Evolutionary conservation across 352 stramenopile species (phyloP), one percentile per base, ranked within the genome.

Genomic region (Globisporangium emineosum): DNA sequence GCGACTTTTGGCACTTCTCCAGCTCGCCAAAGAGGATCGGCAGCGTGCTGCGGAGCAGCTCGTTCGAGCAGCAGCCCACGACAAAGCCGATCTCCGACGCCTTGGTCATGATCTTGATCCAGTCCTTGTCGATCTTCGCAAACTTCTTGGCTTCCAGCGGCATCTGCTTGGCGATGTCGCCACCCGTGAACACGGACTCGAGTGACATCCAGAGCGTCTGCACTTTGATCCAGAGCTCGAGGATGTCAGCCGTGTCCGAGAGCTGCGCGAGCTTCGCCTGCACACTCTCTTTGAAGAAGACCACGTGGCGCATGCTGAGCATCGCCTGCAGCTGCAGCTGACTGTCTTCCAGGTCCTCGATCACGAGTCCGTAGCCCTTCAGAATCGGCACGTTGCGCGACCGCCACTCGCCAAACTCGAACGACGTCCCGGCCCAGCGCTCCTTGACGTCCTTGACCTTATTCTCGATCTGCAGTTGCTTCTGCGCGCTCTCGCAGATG

Each of bases 101-200:
- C 69, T 90, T 89, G 6, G 68, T 73, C 91, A 97, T 97, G 50
- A 96, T 71, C 67, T 96, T 96, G 40, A 90, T 75, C 84, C 87
- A 97, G 55, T 97, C 91, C 67, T 96, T 96, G 74, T 97, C 89
- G 43, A 97, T 93, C 62, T 96, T 97, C 6, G 81, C 86, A 61
- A 97, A 97, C 64, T 97, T 97, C 69, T 97, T 97, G 0, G 90
- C 90, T 60, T 97, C 91, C 0, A 95, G 57, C 2, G 91, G 91
- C 89, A 97, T 96, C 68, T 97, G 90, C 66, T 97, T 97, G 23
- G 89, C 89, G 61, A 97, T 97, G 70, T 97, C 91, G 10, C 89
- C 90, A 25, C 91, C 89, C n/a, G 89, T 95, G 64, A 97, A 97
- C 9, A 97, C 91, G 6, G 83, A 94, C 61, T 97, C 91, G 17